Conservation (phyloP, 768 basidiomycete species). For the Calocera cornea region DNA sequence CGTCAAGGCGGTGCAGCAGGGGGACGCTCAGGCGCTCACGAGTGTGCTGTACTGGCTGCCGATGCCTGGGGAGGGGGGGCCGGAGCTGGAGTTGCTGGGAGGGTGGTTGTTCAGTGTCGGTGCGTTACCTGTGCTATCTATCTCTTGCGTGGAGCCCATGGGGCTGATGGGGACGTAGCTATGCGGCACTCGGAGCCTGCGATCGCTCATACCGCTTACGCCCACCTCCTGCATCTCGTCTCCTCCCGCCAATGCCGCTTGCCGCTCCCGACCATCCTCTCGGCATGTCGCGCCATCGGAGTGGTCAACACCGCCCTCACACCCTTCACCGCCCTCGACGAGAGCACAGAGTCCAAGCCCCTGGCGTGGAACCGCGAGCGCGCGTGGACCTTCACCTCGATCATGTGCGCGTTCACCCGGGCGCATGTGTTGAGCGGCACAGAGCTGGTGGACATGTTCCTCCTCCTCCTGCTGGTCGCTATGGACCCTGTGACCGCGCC, state of each 20-base stretch:
- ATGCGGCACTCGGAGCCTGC: neutral
- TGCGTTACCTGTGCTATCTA: neutral
- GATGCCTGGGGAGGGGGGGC: no score
- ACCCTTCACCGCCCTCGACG: neutral
- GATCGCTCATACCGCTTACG: neutral
- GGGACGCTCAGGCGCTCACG: neutral
- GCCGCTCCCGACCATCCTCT: neutral
- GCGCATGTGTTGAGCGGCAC: neutral
- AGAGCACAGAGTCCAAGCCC: neutral
- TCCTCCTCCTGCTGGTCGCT: slow-evolving; percentile 36
- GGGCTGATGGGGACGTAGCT: neutral
- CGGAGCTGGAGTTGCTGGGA: neutral
- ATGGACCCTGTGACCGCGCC: slow-evolving; percentile 39
- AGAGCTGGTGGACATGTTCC: neutral
- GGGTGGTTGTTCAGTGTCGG: neutral
- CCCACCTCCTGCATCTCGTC: neutral
- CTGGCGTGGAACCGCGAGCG: neutral
- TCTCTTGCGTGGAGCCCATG: neutral
- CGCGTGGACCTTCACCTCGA: neutral
- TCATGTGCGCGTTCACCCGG: neutral
- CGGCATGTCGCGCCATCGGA: neutral
- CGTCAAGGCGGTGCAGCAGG: neutral
- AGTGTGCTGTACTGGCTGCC: neutral
- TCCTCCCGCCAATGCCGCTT: neutral
- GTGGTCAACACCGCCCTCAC: neutral